A percentile compares a stretch with the other conserved stretches of the same genome.
phyloP scores from a whole-genome alignment of 2,329 filamentous ascomycete species.

The Akanthomyces dipterigenus region DNA sequence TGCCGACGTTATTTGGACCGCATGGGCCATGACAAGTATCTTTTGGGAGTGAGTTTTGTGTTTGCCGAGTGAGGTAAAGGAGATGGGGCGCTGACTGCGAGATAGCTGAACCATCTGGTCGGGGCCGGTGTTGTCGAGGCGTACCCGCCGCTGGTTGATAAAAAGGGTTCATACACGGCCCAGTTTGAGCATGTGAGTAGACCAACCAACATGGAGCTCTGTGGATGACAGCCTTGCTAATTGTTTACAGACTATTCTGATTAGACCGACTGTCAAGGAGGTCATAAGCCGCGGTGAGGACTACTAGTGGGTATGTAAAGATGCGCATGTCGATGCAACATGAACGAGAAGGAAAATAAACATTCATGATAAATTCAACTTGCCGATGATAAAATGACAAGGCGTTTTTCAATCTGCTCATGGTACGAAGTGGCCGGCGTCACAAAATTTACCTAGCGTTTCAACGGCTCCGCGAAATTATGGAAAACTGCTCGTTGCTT shows the following conservation, averaged over 20 bases:
- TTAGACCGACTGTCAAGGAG: slow-evolving; percentile 77
- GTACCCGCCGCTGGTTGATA: slow-evolving; percentile 82
- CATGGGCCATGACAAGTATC: slow-evolving; percentile 89
- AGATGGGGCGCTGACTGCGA: slow-evolving; percentile 6
- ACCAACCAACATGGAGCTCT: background rate
- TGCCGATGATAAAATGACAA: background rate
- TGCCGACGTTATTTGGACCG: slow-evolving; percentile 87
- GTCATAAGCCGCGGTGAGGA: slow-evolving; percentile 81
- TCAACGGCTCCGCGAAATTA: too few relatives aligned
- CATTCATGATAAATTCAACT: background rate
- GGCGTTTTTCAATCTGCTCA: too few relatives aligned
- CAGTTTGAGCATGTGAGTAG: slow-evolving; percentile 85
- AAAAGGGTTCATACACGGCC: slow-evolving; percentile 91
- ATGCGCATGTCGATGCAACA: background rate
- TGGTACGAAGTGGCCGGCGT: too few relatives aligned
- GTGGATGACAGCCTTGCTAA: slow-evolving; percentile 12
- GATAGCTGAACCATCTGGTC: slow-evolving; percentile 77
- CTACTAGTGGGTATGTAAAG: slow-evolving; percentile 46
- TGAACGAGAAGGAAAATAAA: background rate
- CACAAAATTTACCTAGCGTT: too few relatives aligned
- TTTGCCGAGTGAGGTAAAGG: background rate
- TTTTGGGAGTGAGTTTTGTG: slow-evolving; percentile 62
- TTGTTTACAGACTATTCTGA: slow-evolving; percentile 58
- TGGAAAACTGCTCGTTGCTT: too few relatives aligned
- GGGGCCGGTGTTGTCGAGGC: slow-evolving; percentile 77